Percentiles rank a stretch among this genome's conserved stretches.
Evolutionary conservation across 306 rosid species (phyloP).

Genomic region (Phaseolus lunatus): DNA sequence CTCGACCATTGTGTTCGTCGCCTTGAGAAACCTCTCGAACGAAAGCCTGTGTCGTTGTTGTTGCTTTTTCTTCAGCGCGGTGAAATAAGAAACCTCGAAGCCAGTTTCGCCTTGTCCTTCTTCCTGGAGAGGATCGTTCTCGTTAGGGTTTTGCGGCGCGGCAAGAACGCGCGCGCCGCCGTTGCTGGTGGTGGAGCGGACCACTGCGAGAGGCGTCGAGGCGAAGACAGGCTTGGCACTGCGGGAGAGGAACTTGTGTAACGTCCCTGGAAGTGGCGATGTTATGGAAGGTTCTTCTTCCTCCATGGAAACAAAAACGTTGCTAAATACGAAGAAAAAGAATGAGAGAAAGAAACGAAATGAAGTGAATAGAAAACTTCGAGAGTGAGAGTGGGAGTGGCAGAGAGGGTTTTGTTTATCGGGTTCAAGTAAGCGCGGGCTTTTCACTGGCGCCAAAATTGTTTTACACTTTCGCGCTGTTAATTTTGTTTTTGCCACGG

Average conservation of each 20-base stretch:
- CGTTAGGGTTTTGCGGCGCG: neutral
- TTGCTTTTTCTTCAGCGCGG: neutral
- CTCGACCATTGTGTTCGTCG: conserved; percentile 43
- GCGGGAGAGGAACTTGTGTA: conserved; percentile 28
- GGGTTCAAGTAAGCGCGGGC: conserved; percentile 5
- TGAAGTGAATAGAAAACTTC: neutral
- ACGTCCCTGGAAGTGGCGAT: conserved; percentile 24
- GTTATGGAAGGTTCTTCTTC: conserved; percentile 1
- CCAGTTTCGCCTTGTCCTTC: conserved; percentile 21
- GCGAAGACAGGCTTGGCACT: conserved; percentile 8
- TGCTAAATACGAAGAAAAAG: neutral
- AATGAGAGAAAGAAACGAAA: neutral
- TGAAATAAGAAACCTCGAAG: neutral
- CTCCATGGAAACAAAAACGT: conserved; percentile 36
- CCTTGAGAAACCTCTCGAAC: conserved; percentile 42
- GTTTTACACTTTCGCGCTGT: neutral
- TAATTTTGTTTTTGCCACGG: neutral
- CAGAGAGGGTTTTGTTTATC: neutral
- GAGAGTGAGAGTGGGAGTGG: neutral
- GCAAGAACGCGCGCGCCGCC: conserved; percentile 66
- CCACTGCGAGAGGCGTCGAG: conserved; percentile 45
- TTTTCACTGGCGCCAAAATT: conserved; percentile 57
- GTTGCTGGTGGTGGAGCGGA: conserved; percentile 55
- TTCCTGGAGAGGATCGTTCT: neutral
- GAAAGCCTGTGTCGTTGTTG: neutral